These are phyloP conservation scores for Pseudogymnoascus sp. DNA, from an alignment of 2,329 filamentous ascomycete genomes.

Conservation along the genomic window DNA sequence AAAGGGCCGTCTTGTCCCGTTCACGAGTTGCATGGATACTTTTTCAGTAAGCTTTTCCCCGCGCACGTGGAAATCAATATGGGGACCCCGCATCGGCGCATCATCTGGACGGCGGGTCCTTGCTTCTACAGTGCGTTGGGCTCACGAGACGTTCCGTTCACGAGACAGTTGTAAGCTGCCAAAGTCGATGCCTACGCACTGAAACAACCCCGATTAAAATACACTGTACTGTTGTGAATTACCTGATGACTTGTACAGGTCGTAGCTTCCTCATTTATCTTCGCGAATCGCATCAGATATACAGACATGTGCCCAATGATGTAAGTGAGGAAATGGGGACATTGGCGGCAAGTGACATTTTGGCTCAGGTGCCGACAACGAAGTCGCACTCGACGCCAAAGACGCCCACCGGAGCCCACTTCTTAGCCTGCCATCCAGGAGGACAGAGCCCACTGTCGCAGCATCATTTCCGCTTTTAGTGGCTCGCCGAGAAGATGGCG, in stretches of 20 bases:
- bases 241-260: background rate
- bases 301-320: background rate
- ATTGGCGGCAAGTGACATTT: background rate
- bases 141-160: background rate
- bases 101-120: background rate
- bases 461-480: background rate
- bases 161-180: background rate
- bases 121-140: background rate
- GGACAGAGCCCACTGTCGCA: background rate
- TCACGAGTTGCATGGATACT: background rate
- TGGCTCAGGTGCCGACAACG: constrained; percentile 1
- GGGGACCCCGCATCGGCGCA: background rate
- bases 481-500: background rate
- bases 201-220: background rate
- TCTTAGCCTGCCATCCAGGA: background rate
- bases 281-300: background rate
- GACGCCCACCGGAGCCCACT: background rate
- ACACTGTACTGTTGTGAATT: background rate
- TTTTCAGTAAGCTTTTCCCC: background rate
- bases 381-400: background rate
- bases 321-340: background rate
- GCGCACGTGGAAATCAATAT: background rate
- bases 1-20: background rate
- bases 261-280: background rate
- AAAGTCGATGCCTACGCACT: background rate